These are phyloP conservation scores for Lepidium africanum DNA, from an alignment of 345 rosid species.

Conservation along the genomic window DNA sequence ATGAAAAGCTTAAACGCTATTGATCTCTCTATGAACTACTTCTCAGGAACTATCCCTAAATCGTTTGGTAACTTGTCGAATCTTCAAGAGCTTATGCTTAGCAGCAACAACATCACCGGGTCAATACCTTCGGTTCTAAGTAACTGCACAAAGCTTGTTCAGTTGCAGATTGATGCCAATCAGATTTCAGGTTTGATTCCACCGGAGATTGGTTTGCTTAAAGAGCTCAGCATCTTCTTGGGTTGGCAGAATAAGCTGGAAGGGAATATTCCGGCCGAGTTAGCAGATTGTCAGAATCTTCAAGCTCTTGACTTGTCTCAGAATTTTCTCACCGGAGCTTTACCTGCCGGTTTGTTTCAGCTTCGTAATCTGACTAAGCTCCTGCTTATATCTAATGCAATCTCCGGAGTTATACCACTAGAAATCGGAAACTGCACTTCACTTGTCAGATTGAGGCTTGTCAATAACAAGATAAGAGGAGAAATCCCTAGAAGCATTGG, in stretches of 20 bases:
- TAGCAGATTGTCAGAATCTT: constrained; percentile 58
- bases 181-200: constrained; percentile 70
- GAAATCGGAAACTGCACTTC: constrained; percentile 65
- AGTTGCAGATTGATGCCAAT: constrained; percentile 75
- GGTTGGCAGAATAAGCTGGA: constrained; percentile 77
- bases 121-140: constrained; percentile 63
- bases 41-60: constrained; percentile 65
- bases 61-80: constrained; percentile 60
- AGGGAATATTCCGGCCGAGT: constrained; percentile 58
- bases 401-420: constrained; percentile 59
- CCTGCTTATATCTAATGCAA: constrained; percentile 61
- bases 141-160: constrained; percentile 49
- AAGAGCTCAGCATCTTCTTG: constrained; percentile 55
- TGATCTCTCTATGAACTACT: constrained; percentile 69
- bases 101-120: constrained; percentile 75
- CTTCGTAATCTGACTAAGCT: constrained; percentile 66
- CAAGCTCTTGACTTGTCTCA: constrained; percentile 65
- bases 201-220: constrained; percentile 56
- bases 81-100: constrained; percentile 76
- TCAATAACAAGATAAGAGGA: constrained; percentile 52
- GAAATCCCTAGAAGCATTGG: constrained; percentile 61
- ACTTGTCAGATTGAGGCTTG: constrained; percentile 56
- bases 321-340: constrained; percentile 57
- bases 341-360: constrained; percentile 62
- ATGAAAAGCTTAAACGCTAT: constrained; percentile 50